Evolutionary conservation across 2,329 filamentous ascomycete genomes (phyloP).

Genomic region (Curvularia spicifera): DNA sequence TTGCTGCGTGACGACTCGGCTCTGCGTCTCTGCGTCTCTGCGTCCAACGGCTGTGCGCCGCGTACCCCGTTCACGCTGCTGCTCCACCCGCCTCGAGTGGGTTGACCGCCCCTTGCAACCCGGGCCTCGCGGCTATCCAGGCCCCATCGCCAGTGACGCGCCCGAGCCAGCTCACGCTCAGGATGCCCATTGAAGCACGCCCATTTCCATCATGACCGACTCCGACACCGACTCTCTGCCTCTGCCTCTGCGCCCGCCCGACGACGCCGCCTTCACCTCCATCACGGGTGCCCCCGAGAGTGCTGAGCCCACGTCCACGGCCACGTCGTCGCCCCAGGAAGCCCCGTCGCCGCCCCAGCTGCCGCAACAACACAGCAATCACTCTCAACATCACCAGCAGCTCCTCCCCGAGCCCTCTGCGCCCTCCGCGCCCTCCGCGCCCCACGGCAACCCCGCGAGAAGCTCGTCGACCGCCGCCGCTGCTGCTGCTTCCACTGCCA

Average conservation of each 20-base stretch:
- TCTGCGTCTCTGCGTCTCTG: constrained; percentile 27
- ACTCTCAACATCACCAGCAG: constrained; percentile 15
- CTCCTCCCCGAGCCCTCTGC: constrained; percentile 11
- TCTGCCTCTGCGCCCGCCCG: constrained; percentile 12
- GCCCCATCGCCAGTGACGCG: constrained; percentile 21
- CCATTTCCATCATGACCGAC: constrained; percentile 39
- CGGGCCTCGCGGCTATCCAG: constrained; percentile 34
- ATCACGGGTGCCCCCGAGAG: constrained; percentile 47
- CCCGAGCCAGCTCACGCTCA: constrained; percentile 34
- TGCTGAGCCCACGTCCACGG: constrained; percentile 40
- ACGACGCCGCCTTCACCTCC: constrained; percentile 45
- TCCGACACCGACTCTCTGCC: constrained; percentile 11
- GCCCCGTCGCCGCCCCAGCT: not conserved
- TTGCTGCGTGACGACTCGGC: constrained; percentile 8
- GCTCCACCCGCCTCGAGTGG: constrained; percentile 20
- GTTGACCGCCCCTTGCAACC: constrained; percentile 37
- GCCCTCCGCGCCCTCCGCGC: constrained; percentile 11
- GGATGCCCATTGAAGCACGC: constrained; percentile 37
- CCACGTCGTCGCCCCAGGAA: not conserved
- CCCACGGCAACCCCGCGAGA: constrained; percentile 1
- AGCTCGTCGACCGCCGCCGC: constrained; percentile 8
- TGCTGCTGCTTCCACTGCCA: constrained; percentile 21
- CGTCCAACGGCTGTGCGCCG: constrained; percentile 44
- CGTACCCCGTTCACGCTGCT: constrained; percentile 11
- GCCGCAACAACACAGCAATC: constrained; percentile 11